Conservation (phyloP, 2,329 filamentous ascomycete genomes). For the Aschersonia sp. region DNA sequence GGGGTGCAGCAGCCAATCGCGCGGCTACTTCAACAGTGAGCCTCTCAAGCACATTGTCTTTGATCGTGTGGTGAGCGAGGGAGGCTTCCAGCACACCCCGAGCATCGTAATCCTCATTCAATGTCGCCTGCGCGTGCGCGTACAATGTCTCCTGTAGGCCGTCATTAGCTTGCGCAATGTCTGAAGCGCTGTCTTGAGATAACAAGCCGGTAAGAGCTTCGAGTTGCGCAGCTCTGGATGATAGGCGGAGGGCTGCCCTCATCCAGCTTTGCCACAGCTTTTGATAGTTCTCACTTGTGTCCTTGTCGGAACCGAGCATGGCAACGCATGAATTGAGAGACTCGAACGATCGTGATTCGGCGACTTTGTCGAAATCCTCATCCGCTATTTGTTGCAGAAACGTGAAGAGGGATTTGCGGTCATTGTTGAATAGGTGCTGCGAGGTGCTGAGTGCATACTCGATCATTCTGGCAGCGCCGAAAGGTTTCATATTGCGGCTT, state of each 20-base stretch:
- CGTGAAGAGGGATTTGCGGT: conserved; percentile 20
- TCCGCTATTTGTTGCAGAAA: conserved; percentile 35
- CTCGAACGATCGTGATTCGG: conserved; percentile 54
- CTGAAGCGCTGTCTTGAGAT: conserved; percentile 24
- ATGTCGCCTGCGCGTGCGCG: conserved; percentile 22
- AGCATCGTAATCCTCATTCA: conserved; percentile 15
- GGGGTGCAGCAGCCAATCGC: conserved; percentile 13
- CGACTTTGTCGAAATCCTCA: conserved; percentile 40
- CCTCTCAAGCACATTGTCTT: conserved; percentile 16
- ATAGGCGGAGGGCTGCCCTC: conserved; percentile 22
- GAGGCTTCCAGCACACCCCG: conserved; percentile 35
- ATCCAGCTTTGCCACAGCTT: conserved; percentile 31
- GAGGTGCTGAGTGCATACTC: conserved; percentile 22
- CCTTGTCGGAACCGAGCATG: conserved; percentile 30
- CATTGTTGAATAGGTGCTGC: conserved; percentile 24
- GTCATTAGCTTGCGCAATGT: conserved; percentile 21
- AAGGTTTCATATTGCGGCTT: conserved; percentile 41
- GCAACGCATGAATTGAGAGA: conserved; percentile 54
- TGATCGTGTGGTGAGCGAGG: conserved; percentile 26
- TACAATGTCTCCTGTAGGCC: conserved; percentile 33
- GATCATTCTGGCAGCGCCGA: conserved; percentile 35
- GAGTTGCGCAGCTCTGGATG: conserved; percentile 9
- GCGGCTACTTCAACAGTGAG: conserved; percentile 20
- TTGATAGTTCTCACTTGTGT: conserved; percentile 20
- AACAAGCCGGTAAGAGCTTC: conserved; percentile 29